Conservation (phyloP, 2,329 filamentous ascomycete genomes). For the Rasamsonia emersonii region DNA sequence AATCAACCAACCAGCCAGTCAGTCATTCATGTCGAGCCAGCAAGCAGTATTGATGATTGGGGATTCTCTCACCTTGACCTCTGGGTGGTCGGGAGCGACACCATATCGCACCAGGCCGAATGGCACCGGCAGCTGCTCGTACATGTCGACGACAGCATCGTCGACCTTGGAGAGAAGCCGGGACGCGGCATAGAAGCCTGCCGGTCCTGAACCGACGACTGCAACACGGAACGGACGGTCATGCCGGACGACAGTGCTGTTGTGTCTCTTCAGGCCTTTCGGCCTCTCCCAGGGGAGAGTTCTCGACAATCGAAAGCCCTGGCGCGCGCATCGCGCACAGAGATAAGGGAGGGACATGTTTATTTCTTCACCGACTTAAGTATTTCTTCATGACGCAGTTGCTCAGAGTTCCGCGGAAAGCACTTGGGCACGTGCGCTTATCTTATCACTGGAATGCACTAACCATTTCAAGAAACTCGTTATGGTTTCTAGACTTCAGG, state of each 20-base stretch:
- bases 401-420: too few species aligned
- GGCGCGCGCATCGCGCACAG: slow-evolving; percentile 7
- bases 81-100: slow-evolving; percentile 95
- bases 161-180: slow-evolving; percentile 69
- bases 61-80: slow-evolving; percentile 92
- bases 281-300: not conserved
- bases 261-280: slow-evolving; percentile 1
- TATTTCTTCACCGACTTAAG: too few species aligned
- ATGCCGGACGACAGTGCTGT: slow-evolving; percentile 20
- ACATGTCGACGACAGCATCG: slow-evolving; percentile 80
- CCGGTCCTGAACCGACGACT: slow-evolving; percentile 85
- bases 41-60: too few species aligned
- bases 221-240: slow-evolving; percentile 65
- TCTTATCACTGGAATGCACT: slow-evolving; percentile 1
- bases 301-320: slow-evolving; percentile 4
- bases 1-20: not conserved
- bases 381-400: too few species aligned
- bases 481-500: too few species aligned
- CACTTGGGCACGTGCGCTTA: slow-evolving; percentile 6
- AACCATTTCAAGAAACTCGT: slow-evolving; percentile 5
- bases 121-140: slow-evolving; percentile 84
- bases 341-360: slow-evolving; percentile 1
- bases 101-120: slow-evolving; percentile 89
- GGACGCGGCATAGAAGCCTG: slow-evolving; percentile 90
- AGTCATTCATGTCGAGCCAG: slow-evolving; percentile 7